phyloP scores from a whole-genome alignment of 1,284 basidiomycete genomes.

The Ustilago trichophora region DNA sequence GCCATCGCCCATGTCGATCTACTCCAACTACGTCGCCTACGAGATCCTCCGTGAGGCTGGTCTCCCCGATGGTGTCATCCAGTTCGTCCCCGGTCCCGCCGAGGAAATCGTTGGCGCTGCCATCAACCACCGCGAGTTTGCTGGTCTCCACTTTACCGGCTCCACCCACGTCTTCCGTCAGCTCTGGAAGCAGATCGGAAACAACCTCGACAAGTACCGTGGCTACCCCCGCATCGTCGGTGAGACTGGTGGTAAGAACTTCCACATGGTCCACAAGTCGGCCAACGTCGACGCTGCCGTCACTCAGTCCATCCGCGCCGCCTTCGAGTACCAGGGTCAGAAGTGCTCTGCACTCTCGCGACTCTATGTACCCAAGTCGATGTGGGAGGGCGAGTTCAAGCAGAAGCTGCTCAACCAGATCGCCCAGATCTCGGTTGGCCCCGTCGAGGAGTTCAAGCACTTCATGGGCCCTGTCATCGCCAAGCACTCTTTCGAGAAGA shows the following conservation, averaged over 20 bases:
- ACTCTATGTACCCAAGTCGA: conserved; percentile 84
- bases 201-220: conserved; percentile 76
- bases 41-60: conserved; percentile 94
- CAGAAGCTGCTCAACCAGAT: conserved; percentile 79
- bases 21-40: conserved; percentile 92
- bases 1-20: conserved; percentile 91
- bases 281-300: conserved; percentile 89
- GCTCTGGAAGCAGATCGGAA: conserved; percentile 95
- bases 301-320: conserved; percentile 84
- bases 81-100: conserved; percentile 80
- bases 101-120: conserved; percentile 58
- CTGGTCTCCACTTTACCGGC: conserved; percentile 94
- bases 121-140: conserved; percentile 80
- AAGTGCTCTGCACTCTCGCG: conserved; percentile 96
- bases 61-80: conserved; percentile 91
- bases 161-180: conserved; percentile 85
- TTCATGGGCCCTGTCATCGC: conserved; percentile 97
- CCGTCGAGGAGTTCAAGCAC: conserved; percentile 79
- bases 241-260: conserved; percentile 94
- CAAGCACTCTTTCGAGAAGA: conserved; percentile 86
- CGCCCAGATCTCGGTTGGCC: conserved; percentile 84
- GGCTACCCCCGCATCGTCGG: conserved; percentile 94
- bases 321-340: conserved; percentile 98
- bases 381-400: conserved; percentile 90
- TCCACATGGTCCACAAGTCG: conserved; percentile 88